Evolutionary conservation across 2,329 filamentous ascomycete genomes (phyloP).

Genomic region (Colletotrichum phormii): DNA sequence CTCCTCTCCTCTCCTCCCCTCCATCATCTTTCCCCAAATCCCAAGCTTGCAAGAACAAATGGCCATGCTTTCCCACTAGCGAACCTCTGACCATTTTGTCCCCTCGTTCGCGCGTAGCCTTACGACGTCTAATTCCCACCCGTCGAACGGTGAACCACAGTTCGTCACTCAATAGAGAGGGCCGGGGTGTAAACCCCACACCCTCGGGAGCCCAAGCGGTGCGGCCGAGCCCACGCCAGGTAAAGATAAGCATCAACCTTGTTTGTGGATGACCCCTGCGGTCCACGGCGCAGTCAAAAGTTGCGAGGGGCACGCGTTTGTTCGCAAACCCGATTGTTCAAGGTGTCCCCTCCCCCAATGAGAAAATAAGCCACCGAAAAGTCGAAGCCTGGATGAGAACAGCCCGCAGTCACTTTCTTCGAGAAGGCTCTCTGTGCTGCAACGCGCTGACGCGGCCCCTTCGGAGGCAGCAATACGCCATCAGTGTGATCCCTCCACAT

Average conservation of each 20-base stretch:
- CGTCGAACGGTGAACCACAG: slow-evolving; percentile 27
- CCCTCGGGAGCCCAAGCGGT: slow-evolving; percentile 17
- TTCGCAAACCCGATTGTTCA: background rate
- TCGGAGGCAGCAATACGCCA: slow-evolving; percentile 27
- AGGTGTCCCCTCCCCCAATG: background rate
- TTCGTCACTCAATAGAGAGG: slow-evolving; percentile 10
- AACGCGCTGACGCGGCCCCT: slow-evolving; percentile 29
- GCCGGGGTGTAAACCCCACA: background rate
- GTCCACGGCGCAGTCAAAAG: slow-evolving; percentile 7
- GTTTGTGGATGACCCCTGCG: slow-evolving; percentile 5
- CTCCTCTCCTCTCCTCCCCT: background rate
- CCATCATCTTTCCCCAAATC: background rate
- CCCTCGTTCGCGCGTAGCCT: slow-evolving; percentile 31
- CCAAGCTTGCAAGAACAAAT: background rate
- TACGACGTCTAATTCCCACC: slow-evolving; percentile 16
- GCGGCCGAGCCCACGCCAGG: slow-evolving; percentile 23
- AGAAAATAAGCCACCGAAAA: slow-evolving; percentile 4
- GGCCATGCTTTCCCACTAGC: slow-evolving; percentile 3
- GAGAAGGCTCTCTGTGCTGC: slow-evolving; percentile 25
- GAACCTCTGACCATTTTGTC: slow-evolving; percentile 4
- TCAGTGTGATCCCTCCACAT: slow-evolving; percentile 6
- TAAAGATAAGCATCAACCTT: slow-evolving; percentile 34
- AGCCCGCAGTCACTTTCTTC: background rate
- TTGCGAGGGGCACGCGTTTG: slow-evolving; percentile 11
- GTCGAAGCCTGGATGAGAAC: background rate